A percentile compares a stretch with the other conserved stretches of the same genome.
Conservation (phyloP, 768 basidiomycete species). For the Boletus fagicola region DNA sequence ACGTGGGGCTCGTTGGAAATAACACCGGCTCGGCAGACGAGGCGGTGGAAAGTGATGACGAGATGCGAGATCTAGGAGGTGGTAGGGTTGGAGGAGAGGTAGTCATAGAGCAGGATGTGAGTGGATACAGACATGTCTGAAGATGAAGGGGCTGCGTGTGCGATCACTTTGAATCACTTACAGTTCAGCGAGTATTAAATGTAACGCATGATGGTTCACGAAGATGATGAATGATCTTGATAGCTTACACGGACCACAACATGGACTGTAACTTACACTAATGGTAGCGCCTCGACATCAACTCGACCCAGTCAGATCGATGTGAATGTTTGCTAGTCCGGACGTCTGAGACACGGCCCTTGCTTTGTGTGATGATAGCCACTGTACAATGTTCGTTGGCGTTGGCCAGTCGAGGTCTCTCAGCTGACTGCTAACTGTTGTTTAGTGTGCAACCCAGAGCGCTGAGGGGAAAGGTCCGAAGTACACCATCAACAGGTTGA, state of each 20-base stretch:
- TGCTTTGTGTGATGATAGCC: background rate
- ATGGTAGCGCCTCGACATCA: too few species aligned
- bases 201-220: too few species aligned
- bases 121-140: background rate
- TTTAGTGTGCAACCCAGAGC: background rate
- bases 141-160: background rate
- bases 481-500: background rate
- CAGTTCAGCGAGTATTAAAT: too few species aligned
- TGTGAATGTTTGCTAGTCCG: background rate
- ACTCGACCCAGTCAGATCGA: too few species aligned
- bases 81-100: background rate
- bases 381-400: too few species aligned
- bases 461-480: background rate
- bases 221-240: too few species aligned
- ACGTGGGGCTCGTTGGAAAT: too few species aligned
- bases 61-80: background rate
- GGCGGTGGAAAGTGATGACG: background rate
- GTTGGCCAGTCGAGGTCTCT: background rate
- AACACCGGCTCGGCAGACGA: background rate
- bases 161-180: background rate
- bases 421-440: background rate
- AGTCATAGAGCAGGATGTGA: background rate
- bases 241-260: too few species aligned
- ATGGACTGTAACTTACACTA: too few species aligned
- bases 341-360: background rate